Percentiles rank a stretch among this genome's conserved stretches.
phyloP scores from a whole-genome alignment of 768 basidiomycete genomes.

The Xerocomellus dryophilus region DNA sequence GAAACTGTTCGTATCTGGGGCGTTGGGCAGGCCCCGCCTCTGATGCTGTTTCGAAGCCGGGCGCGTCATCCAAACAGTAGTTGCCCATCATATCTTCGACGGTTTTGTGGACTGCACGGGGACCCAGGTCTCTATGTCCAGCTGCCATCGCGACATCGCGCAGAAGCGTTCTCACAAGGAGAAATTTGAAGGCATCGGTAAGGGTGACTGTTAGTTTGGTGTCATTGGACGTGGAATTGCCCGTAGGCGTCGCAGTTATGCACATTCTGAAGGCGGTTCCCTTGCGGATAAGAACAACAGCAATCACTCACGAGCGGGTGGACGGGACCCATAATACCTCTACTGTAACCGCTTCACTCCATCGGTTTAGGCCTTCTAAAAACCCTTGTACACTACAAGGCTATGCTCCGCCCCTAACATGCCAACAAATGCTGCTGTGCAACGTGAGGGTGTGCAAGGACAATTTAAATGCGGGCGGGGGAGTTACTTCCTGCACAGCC shows the following conservation, averaged over 20 bases:
- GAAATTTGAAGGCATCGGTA: constrained; percentile 11
- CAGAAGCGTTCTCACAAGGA: constrained; percentile 25
- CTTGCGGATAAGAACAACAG: background rate
- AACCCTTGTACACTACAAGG: constrained; percentile 7
- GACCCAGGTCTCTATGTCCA: constrained; percentile 8
- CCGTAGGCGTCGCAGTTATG: constrained; percentile 5
- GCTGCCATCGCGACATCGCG: constrained; percentile 17
- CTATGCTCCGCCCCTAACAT: background rate
- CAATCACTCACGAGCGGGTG: background rate
- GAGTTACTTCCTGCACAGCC: too few species aligned
- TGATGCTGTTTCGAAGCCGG: constrained; percentile 8
- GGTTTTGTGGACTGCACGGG: constrained; percentile 16
- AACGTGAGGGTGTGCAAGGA: background rate
- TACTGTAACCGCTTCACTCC: constrained; percentile 5
- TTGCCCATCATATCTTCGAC: constrained; percentile 25
- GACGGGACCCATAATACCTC: constrained; percentile 21
- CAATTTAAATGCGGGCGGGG: too few species aligned
- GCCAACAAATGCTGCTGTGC: background rate
- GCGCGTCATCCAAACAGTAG: constrained; percentile 19
- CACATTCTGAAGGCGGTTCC: background rate
- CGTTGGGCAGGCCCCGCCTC: background rate
- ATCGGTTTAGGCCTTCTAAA: constrained; percentile 18
- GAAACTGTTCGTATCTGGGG: constrained; percentile 13
- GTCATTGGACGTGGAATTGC: background rate
- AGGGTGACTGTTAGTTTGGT: background rate